Base-by-base conservation (phyloP, 2,329 filamentous ascomycete genomes). In the Fusarium tanahbumbuense region DNA sequence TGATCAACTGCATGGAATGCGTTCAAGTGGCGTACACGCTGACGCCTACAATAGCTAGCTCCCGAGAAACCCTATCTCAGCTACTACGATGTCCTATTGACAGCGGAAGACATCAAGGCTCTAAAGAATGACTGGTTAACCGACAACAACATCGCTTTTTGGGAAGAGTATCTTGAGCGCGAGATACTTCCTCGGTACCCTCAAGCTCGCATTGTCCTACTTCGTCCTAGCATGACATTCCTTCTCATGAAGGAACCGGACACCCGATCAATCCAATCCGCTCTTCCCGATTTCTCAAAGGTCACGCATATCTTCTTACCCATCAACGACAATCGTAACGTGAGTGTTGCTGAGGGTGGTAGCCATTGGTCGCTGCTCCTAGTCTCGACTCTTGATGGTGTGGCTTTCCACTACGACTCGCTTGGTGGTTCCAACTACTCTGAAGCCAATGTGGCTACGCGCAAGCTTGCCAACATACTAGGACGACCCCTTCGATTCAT, bases 331-430 rank as follows among this genome's bases (percentile, higher is more conserved):
- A 92, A 90, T 75, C 86, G 87, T 48, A 93, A 93, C 72, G 88
- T 92, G 49, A 87, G 86, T 52, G 83, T 91, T 60, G 91, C 93
- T n/a, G 94, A 98, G 81, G 93, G 93, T 42, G 96, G 96, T 41
- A 92, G 92, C 5, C 96, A 99, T 79, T 99, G 96, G 96, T 97
- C 93, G 1, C 84, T 99, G 0, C 89, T 99, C 1, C 88, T 99
- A 4, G 94, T 99, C 32, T 94, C 91, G 15, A 87, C 94, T 42
- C 89, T 97, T 52, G 96, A 99, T 77, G 90, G 93, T 11, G 90
- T 97, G 4, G 93, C 95, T 0, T 99, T 99, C 80, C 96, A 99
- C 83, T 99, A 99, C 82, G 96, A 99, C 81, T 95, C 92, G 2
- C 85, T 98, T 27, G 87, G 88, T 4, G 89, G 90, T 3, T 87